Percentiles rank a stretch among this genome's conserved stretches.
phyloP scores from a whole-genome alignment of 192 early-diverging fungal species.

The Geranomyces michiganensis region DNA sequence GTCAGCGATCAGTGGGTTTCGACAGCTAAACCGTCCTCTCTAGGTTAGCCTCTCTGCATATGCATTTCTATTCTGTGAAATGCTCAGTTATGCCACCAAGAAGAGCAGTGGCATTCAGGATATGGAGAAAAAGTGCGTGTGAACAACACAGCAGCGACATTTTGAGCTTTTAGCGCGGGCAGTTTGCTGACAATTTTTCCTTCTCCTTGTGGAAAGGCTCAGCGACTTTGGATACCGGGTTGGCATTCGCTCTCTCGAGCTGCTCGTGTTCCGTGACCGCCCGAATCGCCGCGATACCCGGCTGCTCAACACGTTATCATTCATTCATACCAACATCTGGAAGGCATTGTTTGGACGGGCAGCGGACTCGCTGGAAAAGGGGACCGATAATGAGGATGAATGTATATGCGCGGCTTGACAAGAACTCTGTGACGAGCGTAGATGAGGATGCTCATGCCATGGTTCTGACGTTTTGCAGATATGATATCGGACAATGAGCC shows the following conservation, averaged over 20 bases:
- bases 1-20: conserved; percentile 65
- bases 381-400: conserved; percentile 96
- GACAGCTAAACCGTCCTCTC: neutral
- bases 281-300: conserved; percentile 84
- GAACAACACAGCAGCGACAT: too few relatives aligned
- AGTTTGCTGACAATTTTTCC: too few relatives aligned
- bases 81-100: conserved; percentile 96
- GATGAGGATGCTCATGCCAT: too few relatives aligned
- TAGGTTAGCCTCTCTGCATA: conserved; percentile 81
- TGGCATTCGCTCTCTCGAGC: conserved; percentile 81
- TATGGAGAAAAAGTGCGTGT: conserved; percentile 84
- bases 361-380: conserved; percentile 94
- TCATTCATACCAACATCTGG: conserved; percentile 95
- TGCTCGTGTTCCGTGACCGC: conserved; percentile 91
- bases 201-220: conserved; percentile 64
- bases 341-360: conserved; percentile 93
- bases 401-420: conserved; percentile 64
- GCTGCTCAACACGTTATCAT: conserved; percentile 86
- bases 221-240: too few relatives aligned
- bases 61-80: conserved; percentile 91
- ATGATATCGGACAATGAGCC: conserved; percentile 99
- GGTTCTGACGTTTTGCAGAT: too few relatives aligned
- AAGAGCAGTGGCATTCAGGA: conserved; percentile 92
- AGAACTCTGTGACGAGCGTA: too few relatives aligned
- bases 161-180: too few relatives aligned